Percentiles rank a stretch among this genome's conserved stretches.
These are phyloP conservation scores for Holtermannia corniformis DNA, from an alignment of 768 basidiomycete species.

Conservation along the genomic window DNA sequence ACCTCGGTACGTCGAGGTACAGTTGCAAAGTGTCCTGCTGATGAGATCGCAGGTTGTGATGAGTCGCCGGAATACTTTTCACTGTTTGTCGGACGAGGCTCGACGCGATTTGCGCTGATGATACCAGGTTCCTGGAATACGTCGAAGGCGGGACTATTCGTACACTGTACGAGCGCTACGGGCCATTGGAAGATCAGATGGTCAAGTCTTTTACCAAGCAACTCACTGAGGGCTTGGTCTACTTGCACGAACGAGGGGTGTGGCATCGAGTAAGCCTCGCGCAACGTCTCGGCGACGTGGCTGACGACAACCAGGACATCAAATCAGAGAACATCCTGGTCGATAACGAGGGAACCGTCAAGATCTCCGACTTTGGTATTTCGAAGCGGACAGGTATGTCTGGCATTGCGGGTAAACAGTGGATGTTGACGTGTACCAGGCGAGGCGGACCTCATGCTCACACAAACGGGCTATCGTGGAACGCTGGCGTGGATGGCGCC, in stretches of 20 bases:
- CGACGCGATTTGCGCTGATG: constrained; percentile 8
- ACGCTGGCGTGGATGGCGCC: constrained; percentile 79
- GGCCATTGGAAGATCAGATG: constrained; percentile 58
- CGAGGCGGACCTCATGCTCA: neutral
- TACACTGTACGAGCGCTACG: constrained; percentile 77
- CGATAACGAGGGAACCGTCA: constrained; percentile 82
- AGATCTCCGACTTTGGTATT: constrained; percentile 89
- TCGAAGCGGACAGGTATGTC: constrained; percentile 67
- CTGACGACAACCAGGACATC: constrained; percentile 55
- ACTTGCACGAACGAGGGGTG: constrained; percentile 83
- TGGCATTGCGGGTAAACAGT: neutral
- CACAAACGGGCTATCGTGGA: neutral
- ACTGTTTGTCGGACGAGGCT: constrained; percentile 56
- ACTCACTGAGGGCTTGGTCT: constrained; percentile 82
- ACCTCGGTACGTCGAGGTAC: constrained; percentile 58
- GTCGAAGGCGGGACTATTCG: constrained; percentile 93
- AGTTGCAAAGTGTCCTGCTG: neutral
- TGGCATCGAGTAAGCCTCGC: constrained; percentile 64
- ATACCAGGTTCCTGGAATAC: constrained; percentile 87
- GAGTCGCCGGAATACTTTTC: constrained; percentile 78
- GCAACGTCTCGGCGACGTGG: neutral
- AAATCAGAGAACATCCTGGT: constrained; percentile 98
- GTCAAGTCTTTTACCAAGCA: constrained; percentile 87
- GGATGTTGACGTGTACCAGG: neutral
- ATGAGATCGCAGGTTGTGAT: constrained; percentile 44